phyloP scores from a whole-genome alignment of 169 alveolate genomes.

The Cryptosporidium parvum region DNA sequence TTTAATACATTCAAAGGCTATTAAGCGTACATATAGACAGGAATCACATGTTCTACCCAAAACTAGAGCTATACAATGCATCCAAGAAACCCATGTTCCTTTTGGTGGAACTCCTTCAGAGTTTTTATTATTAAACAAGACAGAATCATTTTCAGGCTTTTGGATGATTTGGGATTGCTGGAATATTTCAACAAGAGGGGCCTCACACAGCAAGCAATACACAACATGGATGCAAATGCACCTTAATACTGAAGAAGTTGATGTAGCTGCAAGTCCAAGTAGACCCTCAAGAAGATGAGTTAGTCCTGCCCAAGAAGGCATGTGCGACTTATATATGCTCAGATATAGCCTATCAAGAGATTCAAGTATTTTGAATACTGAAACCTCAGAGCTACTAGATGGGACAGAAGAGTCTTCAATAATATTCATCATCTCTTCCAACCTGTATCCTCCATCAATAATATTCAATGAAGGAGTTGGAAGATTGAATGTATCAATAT shows the following conservation, averaged over 20 bases:
- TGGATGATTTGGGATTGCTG: background rate
- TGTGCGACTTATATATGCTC: slow-evolving; percentile 62
- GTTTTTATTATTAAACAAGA: background rate
- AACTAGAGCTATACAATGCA: slow-evolving; percentile 66
- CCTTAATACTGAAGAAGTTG: slow-evolving; percentile 47
- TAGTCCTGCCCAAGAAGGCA: slow-evolving; percentile 75
- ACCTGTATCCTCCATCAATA: slow-evolving; percentile 45
- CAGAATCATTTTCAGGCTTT: slow-evolving; percentile 1
- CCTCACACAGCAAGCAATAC: slow-evolving; percentile 52
- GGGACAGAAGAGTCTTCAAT: slow-evolving; percentile 44
- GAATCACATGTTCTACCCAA: slow-evolving; percentile 70
- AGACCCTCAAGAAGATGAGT: slow-evolving; percentile 68
- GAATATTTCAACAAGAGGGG: slow-evolving; percentile 64
- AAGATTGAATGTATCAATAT: background rate
- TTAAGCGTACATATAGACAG: slow-evolving; percentile 36
- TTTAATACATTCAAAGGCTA: slow-evolving; percentile 65
- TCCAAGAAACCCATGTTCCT: slow-evolving; percentile 73
- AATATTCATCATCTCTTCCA: slow-evolving; percentile 53
- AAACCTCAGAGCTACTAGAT: slow-evolving; percentile 30
- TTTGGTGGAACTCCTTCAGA: slow-evolving; percentile 23
- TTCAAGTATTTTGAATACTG: slow-evolving; percentile 35
- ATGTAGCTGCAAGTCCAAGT: slow-evolving; percentile 72
- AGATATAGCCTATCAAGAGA: slow-evolving; percentile 46
- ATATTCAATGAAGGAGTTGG: slow-evolving; percentile 9
- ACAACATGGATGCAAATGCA: slow-evolving; percentile 51